A percentile compares a stretch with the other conserved stretches of the same genome.
Conservation (phyloP, 2,329 filamentous ascomycete species). For the Pestalotiopsis sp. region DNA sequence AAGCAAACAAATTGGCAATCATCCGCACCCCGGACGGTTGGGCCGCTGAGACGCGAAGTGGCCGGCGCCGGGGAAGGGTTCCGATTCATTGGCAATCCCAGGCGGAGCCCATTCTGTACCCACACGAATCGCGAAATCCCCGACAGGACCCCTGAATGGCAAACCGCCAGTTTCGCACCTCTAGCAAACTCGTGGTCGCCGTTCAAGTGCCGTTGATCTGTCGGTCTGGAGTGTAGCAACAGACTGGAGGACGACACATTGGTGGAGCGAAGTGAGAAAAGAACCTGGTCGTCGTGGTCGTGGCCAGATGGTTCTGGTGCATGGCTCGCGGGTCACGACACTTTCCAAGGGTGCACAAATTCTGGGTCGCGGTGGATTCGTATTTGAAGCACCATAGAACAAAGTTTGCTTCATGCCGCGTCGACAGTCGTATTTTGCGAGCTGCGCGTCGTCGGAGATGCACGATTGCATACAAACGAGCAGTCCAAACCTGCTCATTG, state of each 20-base stretch:
- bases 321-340: background rate
- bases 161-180: background rate
- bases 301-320: background rate
- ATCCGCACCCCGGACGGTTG: background rate
- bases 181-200: background rate
- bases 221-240: background rate
- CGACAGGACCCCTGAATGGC: background rate
- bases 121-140: background rate
- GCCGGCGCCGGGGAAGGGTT: background rate
- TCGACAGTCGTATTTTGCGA: background rate
- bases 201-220: background rate
- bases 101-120: background rate
- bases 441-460: background rate
- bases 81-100: background rate
- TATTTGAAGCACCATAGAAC: background rate
- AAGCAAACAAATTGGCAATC: background rate
- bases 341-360: background rate
- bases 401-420: background rate
- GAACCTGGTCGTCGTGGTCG: background rate
- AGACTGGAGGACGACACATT: background rate
- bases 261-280: background rate
- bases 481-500: background rate
- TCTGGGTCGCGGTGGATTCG: background rate
- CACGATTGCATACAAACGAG: background rate
- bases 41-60: background rate